Evolutionary conservation across 805 yeast species (phyloP).

Genomic region (Jamesozyma jinghongensis): DNA sequence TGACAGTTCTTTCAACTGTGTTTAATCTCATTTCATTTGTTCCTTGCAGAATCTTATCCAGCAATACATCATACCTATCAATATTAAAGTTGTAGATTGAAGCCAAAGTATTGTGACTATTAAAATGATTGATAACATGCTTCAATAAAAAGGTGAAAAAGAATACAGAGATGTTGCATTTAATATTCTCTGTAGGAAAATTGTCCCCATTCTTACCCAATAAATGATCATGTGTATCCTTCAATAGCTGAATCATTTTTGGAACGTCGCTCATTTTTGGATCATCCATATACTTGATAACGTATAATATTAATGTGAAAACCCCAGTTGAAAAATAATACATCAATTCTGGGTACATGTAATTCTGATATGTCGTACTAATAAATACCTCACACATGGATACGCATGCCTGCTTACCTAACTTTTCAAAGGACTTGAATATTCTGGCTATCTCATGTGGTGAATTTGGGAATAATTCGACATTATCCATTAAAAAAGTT

Average conservation of each 20-base stretch:
- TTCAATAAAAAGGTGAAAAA: conserved; percentile 19
- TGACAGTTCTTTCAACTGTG: conserved; percentile 8
- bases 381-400: conserved; percentile 15
- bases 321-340: conserved; percentile 20
- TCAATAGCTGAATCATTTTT: conserved; percentile 9
- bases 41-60: conserved; percentile 7
- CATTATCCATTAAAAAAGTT: conserved; percentile 19
- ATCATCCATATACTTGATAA: conserved; percentile 14
- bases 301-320: conserved; percentile 14
- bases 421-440: conserved; percentile 8
- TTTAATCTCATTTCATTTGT: conserved; percentile 12
- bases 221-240: conserved; percentile 11
- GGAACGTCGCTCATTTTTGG: conserved; percentile 8
- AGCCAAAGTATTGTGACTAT: conserved; percentile 2
- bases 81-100: conserved; percentile 3
- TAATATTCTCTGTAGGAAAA: conserved; percentile 15
- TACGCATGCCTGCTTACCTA: conserved; percentile 9
- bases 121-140: conserved; percentile 9
- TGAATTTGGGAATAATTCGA: conserved; percentile 9
- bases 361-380: conserved; percentile 15
- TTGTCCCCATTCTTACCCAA: conserved; percentile 13
- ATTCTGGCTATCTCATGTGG: conserved; percentile 11
- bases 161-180: conserved; percentile 21
- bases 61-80: conserved; percentile 7
- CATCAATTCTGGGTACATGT: conserved; percentile 17